These are phyloP conservation scores for Solanum sejunctum DNA, from an alignment of 257 asterid species.

Conservation along the genomic window DNA sequence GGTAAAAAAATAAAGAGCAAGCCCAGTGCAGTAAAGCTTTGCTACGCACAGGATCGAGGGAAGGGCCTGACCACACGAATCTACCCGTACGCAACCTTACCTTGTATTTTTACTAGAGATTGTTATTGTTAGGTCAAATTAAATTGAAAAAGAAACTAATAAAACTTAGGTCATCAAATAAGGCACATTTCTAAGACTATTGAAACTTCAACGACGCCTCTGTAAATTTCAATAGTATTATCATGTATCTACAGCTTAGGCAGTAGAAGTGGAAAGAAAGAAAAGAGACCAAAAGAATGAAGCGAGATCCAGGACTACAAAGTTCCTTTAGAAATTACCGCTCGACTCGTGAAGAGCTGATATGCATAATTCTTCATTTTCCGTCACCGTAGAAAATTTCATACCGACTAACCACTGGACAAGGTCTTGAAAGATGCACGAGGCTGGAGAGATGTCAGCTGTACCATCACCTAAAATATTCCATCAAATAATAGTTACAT, in stretches of 20 bases:
- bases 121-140: not conserved
- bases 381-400: slow-evolving; percentile 40
- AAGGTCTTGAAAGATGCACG: slow-evolving; percentile 59
- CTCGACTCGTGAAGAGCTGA: slow-evolving; percentile 56
- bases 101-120: no score
- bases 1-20: not conserved
- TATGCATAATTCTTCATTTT: slow-evolving; percentile 34
- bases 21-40: no score
- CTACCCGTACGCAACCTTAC: no score
- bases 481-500: not conserved
- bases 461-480: slow-evolving; percentile 28
- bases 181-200: not conserved
- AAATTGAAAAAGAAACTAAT: not conserved
- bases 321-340: slow-evolving; percentile 34
- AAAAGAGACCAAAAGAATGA: not conserved
- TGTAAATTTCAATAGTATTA: not conserved
- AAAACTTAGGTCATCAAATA: not conserved
- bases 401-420: slow-evolving; percentile 22
- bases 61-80: no score
- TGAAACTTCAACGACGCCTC: not conserved
- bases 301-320: not conserved
- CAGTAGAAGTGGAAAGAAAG: not conserved
- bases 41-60: no score
- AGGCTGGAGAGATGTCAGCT: slow-evolving; percentile 23
- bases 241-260: not conserved